These are phyloP conservation scores for Dictyostelium purpureum DNA, from an alignment of 78 protist species.

Conservation along the genomic window DNA sequence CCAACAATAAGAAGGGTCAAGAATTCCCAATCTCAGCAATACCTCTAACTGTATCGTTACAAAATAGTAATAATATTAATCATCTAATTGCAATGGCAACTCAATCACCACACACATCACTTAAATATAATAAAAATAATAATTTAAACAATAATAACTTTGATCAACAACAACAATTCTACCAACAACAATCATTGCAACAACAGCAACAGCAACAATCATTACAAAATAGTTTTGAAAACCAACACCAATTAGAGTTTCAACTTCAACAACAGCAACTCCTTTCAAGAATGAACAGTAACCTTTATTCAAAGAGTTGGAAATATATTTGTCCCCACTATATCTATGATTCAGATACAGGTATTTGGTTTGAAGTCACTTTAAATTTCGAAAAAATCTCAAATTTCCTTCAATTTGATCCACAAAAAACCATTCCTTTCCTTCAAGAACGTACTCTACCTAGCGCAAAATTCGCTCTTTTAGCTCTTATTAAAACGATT, in stretches of 20 bases:
- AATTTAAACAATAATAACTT: too few species aligned
- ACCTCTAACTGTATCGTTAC: constrained; percentile 16
- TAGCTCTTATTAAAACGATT: constrained; percentile 25
- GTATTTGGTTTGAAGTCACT: constrained; percentile 56
- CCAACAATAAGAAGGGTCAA: neutral
- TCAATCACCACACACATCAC: neutral
- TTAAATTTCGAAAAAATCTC: constrained; percentile 58
- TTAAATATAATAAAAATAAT: neutral
- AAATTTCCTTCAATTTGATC: constrained; percentile 60
- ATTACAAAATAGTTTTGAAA: neutral
- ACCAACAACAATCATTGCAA: neutral
- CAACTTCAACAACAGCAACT: neutral
- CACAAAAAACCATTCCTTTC: constrained; percentile 62
- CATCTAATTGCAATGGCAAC: neutral
- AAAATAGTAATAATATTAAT: neutral
- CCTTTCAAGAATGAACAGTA: neutral
- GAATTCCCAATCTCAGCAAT: constrained; percentile 70
- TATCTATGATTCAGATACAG: constrained; percentile 39
- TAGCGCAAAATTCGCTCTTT: constrained; percentile 30
- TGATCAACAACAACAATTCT: neutral
- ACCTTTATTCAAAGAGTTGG: constrained; percentile 36
- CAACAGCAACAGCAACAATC: neutral
- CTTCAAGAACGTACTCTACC: constrained; percentile 39
- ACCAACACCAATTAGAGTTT: neutral
- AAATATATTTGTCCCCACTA: constrained; percentile 43